Evolutionary conservation across 192 early-diverging fungal species (phyloP).

Genomic region (Chytriomyces sp.): DNA sequence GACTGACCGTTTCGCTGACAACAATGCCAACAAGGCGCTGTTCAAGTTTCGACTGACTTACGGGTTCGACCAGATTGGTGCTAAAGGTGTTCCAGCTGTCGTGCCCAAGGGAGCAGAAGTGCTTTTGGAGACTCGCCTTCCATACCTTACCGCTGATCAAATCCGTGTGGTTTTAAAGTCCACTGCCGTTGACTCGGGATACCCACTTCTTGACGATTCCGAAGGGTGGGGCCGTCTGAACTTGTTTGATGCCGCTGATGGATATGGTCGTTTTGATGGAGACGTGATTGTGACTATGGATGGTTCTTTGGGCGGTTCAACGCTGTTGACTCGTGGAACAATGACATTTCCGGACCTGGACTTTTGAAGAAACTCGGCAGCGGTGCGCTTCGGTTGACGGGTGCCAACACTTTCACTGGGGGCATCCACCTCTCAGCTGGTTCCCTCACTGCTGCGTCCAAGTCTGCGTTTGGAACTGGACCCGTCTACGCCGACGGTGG

Average conservation of each 20-base stretch:
- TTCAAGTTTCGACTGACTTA: constrained; percentile 34
- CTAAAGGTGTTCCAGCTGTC: constrained; percentile 10
- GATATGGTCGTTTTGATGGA: constrained; percentile 35
- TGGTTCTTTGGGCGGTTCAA: constrained; percentile 1
- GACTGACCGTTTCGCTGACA: constrained; percentile 19
- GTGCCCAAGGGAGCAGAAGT: constrained; percentile 39
- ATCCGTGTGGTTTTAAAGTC: constrained; percentile 39
- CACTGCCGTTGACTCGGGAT: constrained; percentile 34
- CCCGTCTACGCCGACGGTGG: constrained; percentile 24
- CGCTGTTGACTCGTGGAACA: constrained; percentile 28
- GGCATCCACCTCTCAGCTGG: constrained; percentile 23
- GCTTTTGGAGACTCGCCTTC: constrained; percentile 41
- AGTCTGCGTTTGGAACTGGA: constrained; percentile 31
- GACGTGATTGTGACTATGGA: constrained; percentile 37
- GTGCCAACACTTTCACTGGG: constrained; percentile 34
- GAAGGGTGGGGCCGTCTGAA: constrained; percentile 42
- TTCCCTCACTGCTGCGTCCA: constrained; percentile 22
- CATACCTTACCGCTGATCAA: constrained; percentile 39
- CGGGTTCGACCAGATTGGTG: constrained; percentile 8
- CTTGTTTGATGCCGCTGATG: constrained; percentile 39
- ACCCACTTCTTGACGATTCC: constrained; percentile 33
- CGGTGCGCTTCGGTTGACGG: constrained; percentile 20
- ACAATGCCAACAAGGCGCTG: constrained; percentile 23
- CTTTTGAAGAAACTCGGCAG: constrained; percentile 24
- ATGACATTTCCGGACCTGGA: constrained; percentile 41